Percentiles rank a stretch among this genome's conserved stretches.
Conservation (phyloP, 768 basidiomycete genomes). For the Tylopilus sp. region DNA sequence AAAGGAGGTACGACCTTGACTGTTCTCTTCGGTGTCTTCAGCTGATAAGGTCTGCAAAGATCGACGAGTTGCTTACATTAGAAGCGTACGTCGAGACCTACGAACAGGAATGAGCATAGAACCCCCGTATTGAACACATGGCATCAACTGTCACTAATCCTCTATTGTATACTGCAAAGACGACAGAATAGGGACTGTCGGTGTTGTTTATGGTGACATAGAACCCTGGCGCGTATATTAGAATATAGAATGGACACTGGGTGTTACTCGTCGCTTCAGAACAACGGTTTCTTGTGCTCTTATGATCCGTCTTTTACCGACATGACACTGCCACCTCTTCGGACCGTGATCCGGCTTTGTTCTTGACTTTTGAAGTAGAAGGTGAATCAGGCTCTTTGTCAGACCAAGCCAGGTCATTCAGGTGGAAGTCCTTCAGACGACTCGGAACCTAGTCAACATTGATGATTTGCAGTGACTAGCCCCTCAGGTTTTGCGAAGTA, state of each 20-base stretch:
- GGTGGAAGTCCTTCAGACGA: too few relatives aligned
- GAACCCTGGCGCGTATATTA: slow-evolving; percentile 10
- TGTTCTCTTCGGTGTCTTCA: background rate
- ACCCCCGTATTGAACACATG: slow-evolving; percentile 1
- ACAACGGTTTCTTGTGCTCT: too few relatives aligned
- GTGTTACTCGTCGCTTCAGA: background rate
- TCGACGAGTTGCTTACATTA: slow-evolving; percentile 67
- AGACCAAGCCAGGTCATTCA: too few relatives aligned
- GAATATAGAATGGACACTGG: slow-evolving; percentile 6
- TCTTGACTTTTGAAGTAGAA: too few relatives aligned
- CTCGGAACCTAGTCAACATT: too few relatives aligned
- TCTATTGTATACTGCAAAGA: slow-evolving; percentile 1
- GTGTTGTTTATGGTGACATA: background rate
- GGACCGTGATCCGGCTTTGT: too few relatives aligned
- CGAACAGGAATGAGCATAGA: slow-evolving; percentile 40
- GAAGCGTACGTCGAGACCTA: slow-evolving; percentile 72
- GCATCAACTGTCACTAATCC: slow-evolving; percentile 24
- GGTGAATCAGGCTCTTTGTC: too few relatives aligned
- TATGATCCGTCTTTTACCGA: too few relatives aligned
- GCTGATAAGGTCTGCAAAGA: slow-evolving; percentile 36
- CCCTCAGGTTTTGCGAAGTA: too few relatives aligned
- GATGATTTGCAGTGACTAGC: too few relatives aligned
- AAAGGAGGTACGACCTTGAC: slow-evolving; percentile 54
- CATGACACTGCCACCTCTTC: too few relatives aligned
- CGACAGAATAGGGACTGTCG: background rate